These are phyloP conservation scores for Austroboletus novae-zelandiae DNA, from an alignment of 1,284 basidiomycete genomes.

Conservation along the genomic window DNA sequence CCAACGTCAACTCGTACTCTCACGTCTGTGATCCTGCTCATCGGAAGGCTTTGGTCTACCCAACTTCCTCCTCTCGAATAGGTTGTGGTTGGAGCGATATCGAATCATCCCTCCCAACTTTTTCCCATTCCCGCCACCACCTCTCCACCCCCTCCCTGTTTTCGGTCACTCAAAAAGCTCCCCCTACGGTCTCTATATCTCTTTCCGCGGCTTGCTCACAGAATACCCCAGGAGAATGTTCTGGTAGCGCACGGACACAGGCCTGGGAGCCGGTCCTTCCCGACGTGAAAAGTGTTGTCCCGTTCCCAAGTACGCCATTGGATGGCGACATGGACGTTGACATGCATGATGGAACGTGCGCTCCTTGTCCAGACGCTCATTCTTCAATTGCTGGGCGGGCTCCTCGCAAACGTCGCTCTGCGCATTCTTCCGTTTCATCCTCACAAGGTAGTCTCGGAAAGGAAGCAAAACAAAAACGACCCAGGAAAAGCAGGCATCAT, in stretches of 20 bases:
- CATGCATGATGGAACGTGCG: slow-evolving; percentile 30
- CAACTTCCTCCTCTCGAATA: slow-evolving; percentile 19
- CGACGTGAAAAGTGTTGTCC: slow-evolving; percentile 32
- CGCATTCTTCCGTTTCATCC: slow-evolving; percentile 23
- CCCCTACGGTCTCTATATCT: slow-evolving; percentile 31
- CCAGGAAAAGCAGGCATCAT: slow-evolving; percentile 35
- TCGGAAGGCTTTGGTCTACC: slow-evolving; percentile 16
- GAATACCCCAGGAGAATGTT: slow-evolving; percentile 1
- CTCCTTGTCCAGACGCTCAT: slow-evolving; percentile 2
- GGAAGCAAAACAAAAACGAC: slow-evolving; percentile 27
- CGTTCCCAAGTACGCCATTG: slow-evolving; percentile 24
- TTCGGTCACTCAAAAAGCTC: slow-evolving; percentile 25
- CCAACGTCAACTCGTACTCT: slow-evolving; percentile 15
- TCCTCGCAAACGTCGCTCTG: slow-evolving; percentile 33
- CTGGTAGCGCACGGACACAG: slow-evolving; percentile 4
- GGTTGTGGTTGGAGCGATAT: slow-evolving; percentile 9
- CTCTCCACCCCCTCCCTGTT: slow-evolving; percentile 18
- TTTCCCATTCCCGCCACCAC: slow-evolving; percentile 8
- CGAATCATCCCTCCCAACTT: not conserved
- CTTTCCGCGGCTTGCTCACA: slow-evolving; percentile 31
- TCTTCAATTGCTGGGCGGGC: not conserved
- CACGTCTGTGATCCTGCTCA: slow-evolving; percentile 1
- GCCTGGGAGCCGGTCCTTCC: slow-evolving; percentile 24
- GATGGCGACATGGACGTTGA: slow-evolving; percentile 25
- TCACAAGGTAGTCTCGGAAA: slow-evolving; percentile 10